Conservation (phyloP, 768 basidiomycete species). For the Clitopilus passeckerianus region DNA sequence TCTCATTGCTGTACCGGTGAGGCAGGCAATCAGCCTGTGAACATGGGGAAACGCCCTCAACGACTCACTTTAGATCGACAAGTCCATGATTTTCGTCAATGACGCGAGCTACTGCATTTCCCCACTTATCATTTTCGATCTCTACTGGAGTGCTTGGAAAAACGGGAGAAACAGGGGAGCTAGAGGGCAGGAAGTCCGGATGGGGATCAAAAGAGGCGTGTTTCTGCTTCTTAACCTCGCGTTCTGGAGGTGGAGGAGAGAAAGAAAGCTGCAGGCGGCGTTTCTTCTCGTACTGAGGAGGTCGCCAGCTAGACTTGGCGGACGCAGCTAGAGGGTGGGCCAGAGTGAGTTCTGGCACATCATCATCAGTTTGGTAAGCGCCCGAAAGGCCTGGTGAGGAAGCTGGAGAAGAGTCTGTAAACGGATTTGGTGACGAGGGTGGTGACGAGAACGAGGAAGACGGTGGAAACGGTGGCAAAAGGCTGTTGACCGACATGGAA, state of each 20-base stretch:
- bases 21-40: too few relatives aligned
- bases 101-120: conserved; percentile 34
- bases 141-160: conserved; percentile 17
- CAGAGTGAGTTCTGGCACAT: conserved; percentile 10
- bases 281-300: conserved; percentile 40
- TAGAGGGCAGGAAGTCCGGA: not conserved
- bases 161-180: not conserved
- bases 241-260: conserved; percentile 8
- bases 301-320: conserved; percentile 37
- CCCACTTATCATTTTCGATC: conserved; percentile 40
- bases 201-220: not conserved
- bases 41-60: too few relatives aligned
- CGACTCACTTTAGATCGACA: conserved; percentile 51
- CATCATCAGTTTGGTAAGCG: conserved; percentile 8
- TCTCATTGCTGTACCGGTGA: conserved; percentile 21
- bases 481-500: conserved; percentile 9
- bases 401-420: conserved; percentile 23
- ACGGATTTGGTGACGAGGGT: conserved; percentile 38
- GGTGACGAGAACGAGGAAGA: conserved; percentile 43
- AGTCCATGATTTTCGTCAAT: conserved; percentile 44
- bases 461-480: conserved; percentile 1
- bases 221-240: conserved; percentile 10
- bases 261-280: conserved; percentile 9
- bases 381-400: conserved; percentile 22
- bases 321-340: conserved; percentile 57